phyloP scores from a whole-genome alignment of 208 protist genomes.

The Angomonas deanei region DNA sequence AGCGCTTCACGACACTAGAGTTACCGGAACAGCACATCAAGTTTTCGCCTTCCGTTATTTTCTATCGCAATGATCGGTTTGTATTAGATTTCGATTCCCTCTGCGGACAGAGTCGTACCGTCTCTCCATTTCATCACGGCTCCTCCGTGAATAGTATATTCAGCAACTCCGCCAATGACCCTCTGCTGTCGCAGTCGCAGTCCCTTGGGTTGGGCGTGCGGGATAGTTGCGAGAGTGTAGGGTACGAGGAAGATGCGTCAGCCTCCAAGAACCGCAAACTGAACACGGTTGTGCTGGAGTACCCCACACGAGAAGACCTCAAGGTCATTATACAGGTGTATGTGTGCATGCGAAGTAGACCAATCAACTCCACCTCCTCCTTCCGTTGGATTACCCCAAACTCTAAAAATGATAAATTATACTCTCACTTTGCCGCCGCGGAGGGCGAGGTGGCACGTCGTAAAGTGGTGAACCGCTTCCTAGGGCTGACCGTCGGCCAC shows the following conservation, averaged over 20 bases:
- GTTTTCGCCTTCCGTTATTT: slow-evolving; percentile 39
- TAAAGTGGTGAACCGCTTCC: slow-evolving; percentile 56
- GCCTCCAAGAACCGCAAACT: neutral
- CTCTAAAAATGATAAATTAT: neutral
- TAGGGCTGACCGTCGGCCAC: slow-evolving; percentile 52
- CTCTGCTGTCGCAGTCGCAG: neutral
- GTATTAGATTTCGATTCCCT: slow-evolving; percentile 44
- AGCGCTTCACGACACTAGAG: slow-evolving; percentile 30
- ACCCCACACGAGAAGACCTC: slow-evolving; percentile 41
- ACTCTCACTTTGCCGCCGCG: slow-evolving; percentile 30
- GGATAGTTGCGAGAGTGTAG: slow-evolving; percentile 10
- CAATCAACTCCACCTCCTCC: slow-evolving; percentile 27
- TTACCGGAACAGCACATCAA: slow-evolving; percentile 32
- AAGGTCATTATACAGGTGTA: slow-evolving; percentile 58
- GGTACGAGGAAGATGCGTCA: neutral
- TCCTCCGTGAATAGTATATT: slow-evolving; percentile 12
- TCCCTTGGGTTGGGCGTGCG: too few relatives aligned
- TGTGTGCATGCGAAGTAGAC: slow-evolving; percentile 43
- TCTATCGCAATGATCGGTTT: slow-evolving; percentile 34
- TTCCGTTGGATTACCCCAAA: slow-evolving; percentile 58
- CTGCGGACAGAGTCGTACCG: slow-evolving; percentile 4
- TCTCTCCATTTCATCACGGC: slow-evolving; percentile 7
- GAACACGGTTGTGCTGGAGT: slow-evolving; percentile 42
- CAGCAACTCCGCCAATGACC: slow-evolving; percentile 4
- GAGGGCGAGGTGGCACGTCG: slow-evolving; percentile 42